Conservation (phyloP, 108 stramenopile genomes). For the Thalassiosira profunda region DNA sequence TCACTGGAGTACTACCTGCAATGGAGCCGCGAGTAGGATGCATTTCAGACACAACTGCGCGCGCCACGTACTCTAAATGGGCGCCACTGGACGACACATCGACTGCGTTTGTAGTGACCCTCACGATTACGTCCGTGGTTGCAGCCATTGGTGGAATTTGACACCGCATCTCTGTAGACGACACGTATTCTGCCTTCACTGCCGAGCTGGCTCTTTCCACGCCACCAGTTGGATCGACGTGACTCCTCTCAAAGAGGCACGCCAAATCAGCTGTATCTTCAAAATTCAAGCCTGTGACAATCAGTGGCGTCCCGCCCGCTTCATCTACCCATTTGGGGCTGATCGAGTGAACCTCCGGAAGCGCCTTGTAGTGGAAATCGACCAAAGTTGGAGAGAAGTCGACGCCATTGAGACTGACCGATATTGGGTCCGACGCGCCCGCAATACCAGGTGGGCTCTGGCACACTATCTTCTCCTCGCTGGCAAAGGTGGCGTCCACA, state of each 20-base stretch:
- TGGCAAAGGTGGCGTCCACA: constrained; percentile 4
- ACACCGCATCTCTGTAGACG: constrained; percentile 24
- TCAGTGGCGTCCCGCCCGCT: constrained; percentile 14
- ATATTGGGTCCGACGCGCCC: constrained; percentile 4
- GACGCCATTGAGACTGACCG: constrained; percentile 24
- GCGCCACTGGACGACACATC: constrained; percentile 15
- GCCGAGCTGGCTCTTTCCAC: too few species aligned
- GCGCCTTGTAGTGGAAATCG: constrained; percentile 6
- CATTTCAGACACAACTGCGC: constrained; percentile 23
- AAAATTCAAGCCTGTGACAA: constrained; percentile 39
- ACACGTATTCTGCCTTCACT: constrained; percentile 15
- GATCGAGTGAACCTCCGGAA: not conserved
- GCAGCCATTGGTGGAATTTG: constrained; percentile 14
- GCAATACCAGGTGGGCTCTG: constrained; percentile 10
- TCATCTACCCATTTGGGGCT: constrained; percentile 4
- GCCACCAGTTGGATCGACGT: not conserved
- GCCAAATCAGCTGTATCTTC: constrained; percentile 20
- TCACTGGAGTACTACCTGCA: constrained; percentile 16
- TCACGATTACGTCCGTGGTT: constrained; percentile 15
- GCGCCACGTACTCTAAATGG: constrained; percentile 19
- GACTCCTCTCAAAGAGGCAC: constrained; percentile 18
- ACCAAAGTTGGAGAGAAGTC: constrained; percentile 9
- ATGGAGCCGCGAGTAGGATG: constrained; percentile 18
- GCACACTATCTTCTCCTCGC: constrained; percentile 25
- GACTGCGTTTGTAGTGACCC: constrained; percentile 41